Conservation (phyloP, 1,284 basidiomycete genomes). For the Ustilago xerochloae region DNA sequence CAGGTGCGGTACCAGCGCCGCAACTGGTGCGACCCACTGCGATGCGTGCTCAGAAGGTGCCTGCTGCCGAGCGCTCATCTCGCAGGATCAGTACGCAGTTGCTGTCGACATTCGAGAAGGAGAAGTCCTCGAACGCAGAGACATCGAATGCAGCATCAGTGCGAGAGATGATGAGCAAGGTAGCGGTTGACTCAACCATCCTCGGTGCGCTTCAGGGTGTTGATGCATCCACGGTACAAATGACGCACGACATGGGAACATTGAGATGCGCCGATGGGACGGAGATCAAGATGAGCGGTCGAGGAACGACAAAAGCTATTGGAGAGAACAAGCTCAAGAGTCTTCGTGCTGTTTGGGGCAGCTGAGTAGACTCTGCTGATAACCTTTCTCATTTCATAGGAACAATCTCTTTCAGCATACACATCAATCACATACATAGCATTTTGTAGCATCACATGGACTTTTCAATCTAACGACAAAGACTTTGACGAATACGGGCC, state of each 20-base stretch:
- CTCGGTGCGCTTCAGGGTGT: conserved; percentile 24
- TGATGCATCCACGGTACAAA: not conserved
- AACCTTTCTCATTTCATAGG: not conserved
- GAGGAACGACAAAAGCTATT: conserved; percentile 61
- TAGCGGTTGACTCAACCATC: conserved; percentile 43
- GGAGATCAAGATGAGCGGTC: conserved; percentile 47
- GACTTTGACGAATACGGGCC: not conserved
- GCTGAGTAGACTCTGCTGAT: conserved; percentile 7
- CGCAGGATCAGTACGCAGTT: conserved; percentile 36
- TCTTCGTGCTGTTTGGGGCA: conserved; percentile 57
- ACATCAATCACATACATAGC: not conserved
- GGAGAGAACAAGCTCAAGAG: conserved; percentile 51
- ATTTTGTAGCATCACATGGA: conserved; percentile 10
- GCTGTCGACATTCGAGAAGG: conserved; percentile 41
- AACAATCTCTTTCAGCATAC: not conserved
- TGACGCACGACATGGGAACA: conserved; percentile 13
- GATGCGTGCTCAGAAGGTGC: conserved; percentile 23
- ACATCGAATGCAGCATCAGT: conserved; percentile 8
- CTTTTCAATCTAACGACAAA: conserved; percentile 10
- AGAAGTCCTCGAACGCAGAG: not conserved
- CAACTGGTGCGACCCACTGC: conserved; percentile 34
- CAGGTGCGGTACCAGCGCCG: conserved; percentile 31
- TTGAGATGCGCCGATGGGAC: conserved; percentile 27
- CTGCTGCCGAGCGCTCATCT: conserved; percentile 16
- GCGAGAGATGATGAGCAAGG: conserved; percentile 38